A percentile compares a stretch with the other conserved stretches of the same genome.
Evolutionary conservation across 1,284 basidiomycete species (phyloP).

Genomic region (Tilletia caries): DNA sequence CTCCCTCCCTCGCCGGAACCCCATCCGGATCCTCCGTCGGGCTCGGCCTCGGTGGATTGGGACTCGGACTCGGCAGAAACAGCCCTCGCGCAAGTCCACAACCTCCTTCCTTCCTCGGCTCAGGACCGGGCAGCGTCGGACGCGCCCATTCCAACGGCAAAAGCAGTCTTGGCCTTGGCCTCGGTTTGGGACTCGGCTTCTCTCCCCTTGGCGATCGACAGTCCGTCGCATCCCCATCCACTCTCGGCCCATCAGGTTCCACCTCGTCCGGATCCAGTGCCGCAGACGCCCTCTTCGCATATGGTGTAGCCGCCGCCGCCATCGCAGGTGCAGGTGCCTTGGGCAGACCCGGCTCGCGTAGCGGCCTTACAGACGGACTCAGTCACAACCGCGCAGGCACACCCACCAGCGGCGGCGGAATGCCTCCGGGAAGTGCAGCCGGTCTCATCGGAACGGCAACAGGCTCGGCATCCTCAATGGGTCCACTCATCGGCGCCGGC

Average conservation of each 20-base stretch:
- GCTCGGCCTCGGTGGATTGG: background rate
- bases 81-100: slow-evolving; percentile 1
- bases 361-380: background rate
- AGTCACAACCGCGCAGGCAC: slow-evolving; percentile 1
- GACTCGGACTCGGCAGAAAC: background rate
- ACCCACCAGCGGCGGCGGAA: background rate
- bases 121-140: slow-evolving; percentile 4
- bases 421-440: background rate
- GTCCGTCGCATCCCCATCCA: slow-evolving; percentile 10
- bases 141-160: background rate
- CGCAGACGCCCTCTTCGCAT: slow-evolving; percentile 7
- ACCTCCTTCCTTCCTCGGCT: slow-evolving; percentile 11
- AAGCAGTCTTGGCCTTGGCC: background rate
- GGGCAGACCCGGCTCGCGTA: background rate
- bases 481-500: background rate
- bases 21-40: slow-evolving; percentile 12
- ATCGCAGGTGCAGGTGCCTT: background rate
- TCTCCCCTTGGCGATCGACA: slow-evolving; percentile 1
- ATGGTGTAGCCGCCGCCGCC: background rate
- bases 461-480: background rate
- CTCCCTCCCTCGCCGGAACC: background rate
- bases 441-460: slow-evolving; percentile 4
- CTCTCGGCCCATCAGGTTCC: background rate
- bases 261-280: background rate
- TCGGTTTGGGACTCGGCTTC: background rate